These are phyloP conservation scores for Phialophora macrospora DNA, from an alignment of 2,329 filamentous ascomycete genomes.

Conservation along the genomic window DNA sequence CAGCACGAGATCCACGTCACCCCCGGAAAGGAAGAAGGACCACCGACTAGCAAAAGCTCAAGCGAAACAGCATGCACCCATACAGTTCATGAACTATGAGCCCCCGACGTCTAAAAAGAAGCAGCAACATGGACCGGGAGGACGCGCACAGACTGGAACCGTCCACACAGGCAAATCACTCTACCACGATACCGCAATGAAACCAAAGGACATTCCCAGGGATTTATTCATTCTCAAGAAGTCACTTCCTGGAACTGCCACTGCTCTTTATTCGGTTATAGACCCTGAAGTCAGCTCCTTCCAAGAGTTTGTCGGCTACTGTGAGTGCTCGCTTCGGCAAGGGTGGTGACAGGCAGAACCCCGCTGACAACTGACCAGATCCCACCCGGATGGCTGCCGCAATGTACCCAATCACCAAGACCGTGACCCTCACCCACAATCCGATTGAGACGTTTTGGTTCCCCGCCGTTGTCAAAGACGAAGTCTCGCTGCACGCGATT, in stretches of 20 bases:
- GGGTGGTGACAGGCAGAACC: neutral
- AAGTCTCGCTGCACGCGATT: constrained; percentile 31
- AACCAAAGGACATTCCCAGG: neutral
- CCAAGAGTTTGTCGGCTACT: constrained; percentile 26
- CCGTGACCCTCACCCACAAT: constrained; percentile 24
- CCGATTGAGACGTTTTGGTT: constrained; percentile 30
- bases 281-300: constrained; percentile 32
- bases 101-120: constrained; percentile 8
- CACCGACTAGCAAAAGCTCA: neutral
- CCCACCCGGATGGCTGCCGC: constrained; percentile 26
- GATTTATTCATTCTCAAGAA: neutral
- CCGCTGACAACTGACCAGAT: constrained; percentile 15
- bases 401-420: constrained; percentile 28
- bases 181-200: too few species aligned
- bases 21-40: neutral
- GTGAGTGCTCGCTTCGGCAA: constrained; percentile 14
- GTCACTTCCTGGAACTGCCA: constrained; percentile 17
- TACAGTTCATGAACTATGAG: constrained; percentile 27
- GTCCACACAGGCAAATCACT: neutral
- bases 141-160: too few species aligned
- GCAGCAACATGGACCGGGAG: neutral
- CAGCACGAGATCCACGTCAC: neutral
- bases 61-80: neutral
- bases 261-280: constrained; percentile 27
- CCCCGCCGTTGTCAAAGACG: constrained; percentile 29